Percentiles rank a stretch among this genome's conserved stretches.
Conservation (phyloP, 1,139 yeast genomes). For the Meyerozyma elateridarum region DNA sequence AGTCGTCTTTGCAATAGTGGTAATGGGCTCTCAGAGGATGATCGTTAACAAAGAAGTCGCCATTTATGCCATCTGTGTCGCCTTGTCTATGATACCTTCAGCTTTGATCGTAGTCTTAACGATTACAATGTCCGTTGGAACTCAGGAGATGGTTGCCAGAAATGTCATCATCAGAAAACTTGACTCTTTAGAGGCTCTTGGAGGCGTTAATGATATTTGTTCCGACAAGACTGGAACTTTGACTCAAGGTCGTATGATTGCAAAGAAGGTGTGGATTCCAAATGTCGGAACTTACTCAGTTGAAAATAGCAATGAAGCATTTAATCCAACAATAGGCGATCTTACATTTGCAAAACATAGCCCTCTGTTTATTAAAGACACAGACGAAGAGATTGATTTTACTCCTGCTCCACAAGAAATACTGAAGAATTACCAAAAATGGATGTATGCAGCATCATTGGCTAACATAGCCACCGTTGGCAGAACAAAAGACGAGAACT, state of each 20-base stretch:
- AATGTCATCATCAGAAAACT: slow-evolving; percentile 74
- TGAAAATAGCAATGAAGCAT: slow-evolving; percentile 59
- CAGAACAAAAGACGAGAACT: slow-evolving; percentile 32
- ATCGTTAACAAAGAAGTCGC: slow-evolving; percentile 67
- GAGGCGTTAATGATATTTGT: slow-evolving; percentile 77
- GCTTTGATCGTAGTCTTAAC: slow-evolving; percentile 76
- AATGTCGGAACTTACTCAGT: slow-evolving; percentile 62
- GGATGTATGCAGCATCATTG: slow-evolving; percentile 60
- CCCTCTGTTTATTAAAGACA: slow-evolving; percentile 37
- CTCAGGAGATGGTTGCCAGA: slow-evolving; percentile 68
- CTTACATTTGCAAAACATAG: slow-evolving; percentile 37
- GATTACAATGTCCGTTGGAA: slow-evolving; percentile 83
- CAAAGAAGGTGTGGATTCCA: slow-evolving; percentile 75
- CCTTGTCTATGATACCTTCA: slow-evolving; percentile 80
- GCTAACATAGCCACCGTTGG: slow-evolving; percentile 69
- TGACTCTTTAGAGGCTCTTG: slow-evolving; percentile 75
- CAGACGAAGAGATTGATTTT: slow-evolving; percentile 35
- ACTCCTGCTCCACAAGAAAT: slow-evolving; percentile 18
- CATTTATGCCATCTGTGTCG: slow-evolving; percentile 78
- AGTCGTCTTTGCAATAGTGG: slow-evolving; percentile 70
- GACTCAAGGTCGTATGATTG: slow-evolving; percentile 78
- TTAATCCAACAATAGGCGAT: slow-evolving; percentile 66
- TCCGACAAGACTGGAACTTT: slow-evolving; percentile 82
- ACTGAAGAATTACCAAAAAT: slow-evolving; percentile 24
- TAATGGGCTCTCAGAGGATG: slow-evolving; percentile 74